phyloP scores from a whole-genome alignment of 495 filamentous ascomycete genomes.

The Xylaria castorea region DNA sequence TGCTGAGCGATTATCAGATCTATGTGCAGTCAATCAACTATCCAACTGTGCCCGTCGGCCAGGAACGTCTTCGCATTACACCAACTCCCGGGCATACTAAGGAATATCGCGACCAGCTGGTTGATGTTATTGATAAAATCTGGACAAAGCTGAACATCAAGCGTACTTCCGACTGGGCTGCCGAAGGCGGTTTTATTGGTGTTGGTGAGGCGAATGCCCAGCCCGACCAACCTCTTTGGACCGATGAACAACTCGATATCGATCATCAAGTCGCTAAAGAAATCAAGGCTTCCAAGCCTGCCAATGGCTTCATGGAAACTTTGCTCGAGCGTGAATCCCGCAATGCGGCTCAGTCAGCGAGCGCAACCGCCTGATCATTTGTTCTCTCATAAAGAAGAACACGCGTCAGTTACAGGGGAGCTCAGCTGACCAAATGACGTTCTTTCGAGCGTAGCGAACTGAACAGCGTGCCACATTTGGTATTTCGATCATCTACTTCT shows the following conservation, averaged over 20 bases:
- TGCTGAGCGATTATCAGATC: conserved; percentile 86
- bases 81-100: conserved; percentile 91
- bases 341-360: conserved; percentile 33
- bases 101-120: conserved; percentile 81
- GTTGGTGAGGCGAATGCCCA: conserved; percentile 74
- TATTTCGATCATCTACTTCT: conserved; percentile 25
- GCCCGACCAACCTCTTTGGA: conserved; percentile 74
- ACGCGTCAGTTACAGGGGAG: conserved; percentile 35
- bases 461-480: not conserved
- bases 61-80: conserved; percentile 94
- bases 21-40: conserved; percentile 99
- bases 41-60: conserved; percentile 93
- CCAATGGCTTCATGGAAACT: conserved; percentile 45
- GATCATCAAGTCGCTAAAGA: conserved; percentile 53
- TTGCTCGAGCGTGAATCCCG: conserved; percentile 46
- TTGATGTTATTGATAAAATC: conserved; percentile 83
- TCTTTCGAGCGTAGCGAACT: conserved; percentile 41
- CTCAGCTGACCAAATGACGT: conserved; percentile 44
- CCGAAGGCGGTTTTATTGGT: conserved; percentile 89
- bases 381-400: conserved; percentile 24
- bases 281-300: conserved; percentile 53
- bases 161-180: conserved; percentile 88
- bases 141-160: conserved; percentile 90
- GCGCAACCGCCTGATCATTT: conserved; percentile 31
- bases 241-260: conserved; percentile 82